phyloP scores from a whole-genome alignment of 1,139 yeast genomes.

The Candida sanyaensis region DNA sequence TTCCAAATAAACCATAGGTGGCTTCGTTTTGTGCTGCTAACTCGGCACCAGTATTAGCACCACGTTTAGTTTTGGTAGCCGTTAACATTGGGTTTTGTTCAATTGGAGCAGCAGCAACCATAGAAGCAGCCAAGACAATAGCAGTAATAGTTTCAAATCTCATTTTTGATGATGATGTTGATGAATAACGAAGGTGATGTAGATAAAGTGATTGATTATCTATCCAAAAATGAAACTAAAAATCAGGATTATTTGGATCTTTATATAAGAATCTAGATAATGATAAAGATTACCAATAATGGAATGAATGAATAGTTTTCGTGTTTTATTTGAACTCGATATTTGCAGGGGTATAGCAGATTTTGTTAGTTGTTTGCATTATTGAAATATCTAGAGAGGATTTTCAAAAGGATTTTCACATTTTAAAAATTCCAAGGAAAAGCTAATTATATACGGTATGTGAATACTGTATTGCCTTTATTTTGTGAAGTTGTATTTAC shows the following conservation, averaged over 20 bases:
- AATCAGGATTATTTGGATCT: background rate
- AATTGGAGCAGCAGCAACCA: slow-evolving; percentile 4
- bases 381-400: background rate
- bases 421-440: background rate
- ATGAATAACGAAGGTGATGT: background rate
- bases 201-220: background rate
- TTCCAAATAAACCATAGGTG: slow-evolving; percentile 5
- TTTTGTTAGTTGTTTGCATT: background rate
- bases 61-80: slow-evolving; percentile 3
- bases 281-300: too few relatives aligned
- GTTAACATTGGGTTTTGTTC: background rate
- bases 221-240: background rate
- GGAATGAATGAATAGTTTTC: too few relatives aligned
- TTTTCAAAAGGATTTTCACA: background rate
- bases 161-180: background rate
- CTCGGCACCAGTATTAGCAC: slow-evolving; percentile 1
- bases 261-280: background rate
- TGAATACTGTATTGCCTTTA: background rate
- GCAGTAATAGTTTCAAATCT: slow-evolving; percentile 3
- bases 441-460: too few relatives aligned
- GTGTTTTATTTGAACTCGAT: too few relatives aligned
- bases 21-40: slow-evolving; percentile 1
- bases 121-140: background rate
- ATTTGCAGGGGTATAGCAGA: too few relatives aligned
- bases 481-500: background rate